Conservation (phyloP, 139 green algal species). For the Nannochloris sp. region DNA sequence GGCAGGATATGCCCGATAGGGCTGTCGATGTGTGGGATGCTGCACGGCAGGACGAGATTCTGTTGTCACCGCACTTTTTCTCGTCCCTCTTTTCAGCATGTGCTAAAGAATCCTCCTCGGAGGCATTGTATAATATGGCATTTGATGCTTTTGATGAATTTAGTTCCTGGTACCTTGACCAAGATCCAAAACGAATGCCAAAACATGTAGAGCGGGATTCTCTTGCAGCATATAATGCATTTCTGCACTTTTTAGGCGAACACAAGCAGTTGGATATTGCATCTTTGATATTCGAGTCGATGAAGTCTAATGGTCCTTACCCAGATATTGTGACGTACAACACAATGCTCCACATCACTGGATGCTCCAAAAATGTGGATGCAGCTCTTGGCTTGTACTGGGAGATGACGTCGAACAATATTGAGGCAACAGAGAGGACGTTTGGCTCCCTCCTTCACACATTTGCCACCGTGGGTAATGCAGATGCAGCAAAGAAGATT, state of each 20-base stretch:
- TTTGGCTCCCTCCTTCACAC: conserved; percentile 43
- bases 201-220: neutral
- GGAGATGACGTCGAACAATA: conserved; percentile 13
- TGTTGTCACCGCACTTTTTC: conserved; percentile 26
- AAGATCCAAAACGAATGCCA: neutral
- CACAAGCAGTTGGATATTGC: conserved; percentile 18
- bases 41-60: conserved; percentile 26
- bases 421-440: conserved; percentile 29
- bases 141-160: conserved; percentile 16
- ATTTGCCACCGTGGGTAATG: conserved; percentile 32
- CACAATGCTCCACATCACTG: conserved; percentile 32
- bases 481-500: conserved; percentile 17
- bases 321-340: conserved; percentile 44
- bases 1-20: conserved; percentile 19
- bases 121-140: conserved; percentile 24
- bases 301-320: conserved; percentile 23
- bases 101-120: conserved; percentile 18
- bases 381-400: conserved; percentile 19
- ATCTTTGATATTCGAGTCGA: conserved; percentile 19
- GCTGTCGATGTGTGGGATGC: conserved; percentile 38
- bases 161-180: conserved; percentile 10
- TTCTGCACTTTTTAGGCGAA: conserved; percentile 34
- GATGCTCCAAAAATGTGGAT: conserved; percentile 12
- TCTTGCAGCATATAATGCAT: conserved; percentile 37
- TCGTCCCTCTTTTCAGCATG: conserved; percentile 32